Conservation (phyloP, 768 basidiomycete species). For the Boletus rubescentipes region DNA sequence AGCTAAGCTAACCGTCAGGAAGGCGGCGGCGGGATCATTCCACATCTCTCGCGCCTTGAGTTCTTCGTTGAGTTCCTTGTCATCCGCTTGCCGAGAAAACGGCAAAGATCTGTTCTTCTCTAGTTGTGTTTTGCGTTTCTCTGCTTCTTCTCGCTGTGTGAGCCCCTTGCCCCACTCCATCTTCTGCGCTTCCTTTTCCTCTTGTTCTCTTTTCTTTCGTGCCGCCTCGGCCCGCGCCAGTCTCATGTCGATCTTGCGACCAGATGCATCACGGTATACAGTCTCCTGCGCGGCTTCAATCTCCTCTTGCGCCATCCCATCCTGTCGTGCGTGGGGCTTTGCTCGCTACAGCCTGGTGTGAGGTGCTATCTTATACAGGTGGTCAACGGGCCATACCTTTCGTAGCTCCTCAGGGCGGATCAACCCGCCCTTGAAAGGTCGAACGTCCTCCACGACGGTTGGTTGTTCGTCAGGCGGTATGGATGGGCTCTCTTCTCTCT, state of each 20-base stretch:
- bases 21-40: slow-evolving; percentile 98
- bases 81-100: slow-evolving; percentile 81
- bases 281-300: slow-evolving; percentile 78
- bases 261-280: slow-evolving; percentile 88
- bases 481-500: slow-evolving; percentile 49
- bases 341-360: slow-evolving; percentile 32
- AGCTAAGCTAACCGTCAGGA: slow-evolving; percentile 68
- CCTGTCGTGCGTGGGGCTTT: slow-evolving; percentile 35
- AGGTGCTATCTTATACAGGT: neutral
- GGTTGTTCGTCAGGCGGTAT: slow-evolving; percentile 70
- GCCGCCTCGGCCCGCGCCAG: slow-evolving; percentile 83
- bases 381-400: slow-evolving; percentile 39
- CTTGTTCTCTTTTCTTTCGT: slow-evolving; percentile 70
- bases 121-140: slow-evolving; percentile 61
- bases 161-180: slow-evolving; percentile 99
- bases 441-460: slow-evolving; percentile 47
- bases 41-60: slow-evolving; percentile 78
- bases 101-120: slow-evolving; percentile 64
- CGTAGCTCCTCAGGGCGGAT: slow-evolving; percentile 74
- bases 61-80: slow-evolving; percentile 82
- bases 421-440: slow-evolving; percentile 69
- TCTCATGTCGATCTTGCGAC: slow-evolving; percentile 87
- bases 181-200: slow-evolving; percentile 85
- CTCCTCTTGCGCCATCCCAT: slow-evolving; percentile 44
- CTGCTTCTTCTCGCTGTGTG: slow-evolving; percentile 80